Percentiles rank a stretch among this genome's conserved stretches.
Evolutionary conservation across 140 eudicot genomes (phyloP).

Genomic region (Flaveria floridana): DNA sequence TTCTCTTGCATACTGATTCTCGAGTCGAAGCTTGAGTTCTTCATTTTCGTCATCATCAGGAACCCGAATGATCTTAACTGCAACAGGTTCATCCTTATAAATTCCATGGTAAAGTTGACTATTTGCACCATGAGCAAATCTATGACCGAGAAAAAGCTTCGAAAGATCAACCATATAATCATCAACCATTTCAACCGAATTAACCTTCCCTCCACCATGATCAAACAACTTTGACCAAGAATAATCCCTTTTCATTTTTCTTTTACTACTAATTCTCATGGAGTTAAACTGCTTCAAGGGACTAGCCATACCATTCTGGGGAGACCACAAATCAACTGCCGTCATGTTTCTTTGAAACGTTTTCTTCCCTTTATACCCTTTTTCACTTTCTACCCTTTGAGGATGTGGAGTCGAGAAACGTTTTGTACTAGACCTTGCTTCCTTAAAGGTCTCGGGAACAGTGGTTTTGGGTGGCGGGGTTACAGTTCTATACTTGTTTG

Average conservation of each 20-base stretch:
- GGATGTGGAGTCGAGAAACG: slow-evolving; percentile 82
- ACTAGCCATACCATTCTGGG: slow-evolving; percentile 37
- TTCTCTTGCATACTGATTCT: slow-evolving; percentile 73
- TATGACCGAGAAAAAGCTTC: slow-evolving; percentile 68
- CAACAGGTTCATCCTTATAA: slow-evolving; percentile 77
- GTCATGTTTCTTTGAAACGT: slow-evolving; percentile 36
- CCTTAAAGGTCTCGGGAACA: slow-evolving; percentile 70
- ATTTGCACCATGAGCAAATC: slow-evolving; percentile 94
- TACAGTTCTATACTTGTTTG: slow-evolving; percentile 64
- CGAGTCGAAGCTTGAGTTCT: slow-evolving; percentile 53
- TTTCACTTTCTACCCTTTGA: slow-evolving; percentile 53
- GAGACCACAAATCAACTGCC: slow-evolving; percentile 35
- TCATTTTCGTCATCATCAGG: slow-evolving; percentile 87
- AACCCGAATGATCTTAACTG: slow-evolving; percentile 67
- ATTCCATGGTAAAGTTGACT: slow-evolving; percentile 87
- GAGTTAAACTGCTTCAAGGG: slow-evolving; percentile 53
- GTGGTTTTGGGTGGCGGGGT: slow-evolving; percentile 63
- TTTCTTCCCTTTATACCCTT: slow-evolving; percentile 44
- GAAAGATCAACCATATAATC: slow-evolving; percentile 79
- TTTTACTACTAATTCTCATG: slow-evolving; percentile 46
- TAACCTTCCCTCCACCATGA: slow-evolving; percentile 78
- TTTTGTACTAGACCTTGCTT: slow-evolving; percentile 60
- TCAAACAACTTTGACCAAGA: slow-evolving; percentile 86
- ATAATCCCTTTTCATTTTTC: slow-evolving; percentile 56
- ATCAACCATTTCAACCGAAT: slow-evolving; percentile 67